Conservation (phyloP, 345 rosid species). For the Passiflora organensis region DNA sequence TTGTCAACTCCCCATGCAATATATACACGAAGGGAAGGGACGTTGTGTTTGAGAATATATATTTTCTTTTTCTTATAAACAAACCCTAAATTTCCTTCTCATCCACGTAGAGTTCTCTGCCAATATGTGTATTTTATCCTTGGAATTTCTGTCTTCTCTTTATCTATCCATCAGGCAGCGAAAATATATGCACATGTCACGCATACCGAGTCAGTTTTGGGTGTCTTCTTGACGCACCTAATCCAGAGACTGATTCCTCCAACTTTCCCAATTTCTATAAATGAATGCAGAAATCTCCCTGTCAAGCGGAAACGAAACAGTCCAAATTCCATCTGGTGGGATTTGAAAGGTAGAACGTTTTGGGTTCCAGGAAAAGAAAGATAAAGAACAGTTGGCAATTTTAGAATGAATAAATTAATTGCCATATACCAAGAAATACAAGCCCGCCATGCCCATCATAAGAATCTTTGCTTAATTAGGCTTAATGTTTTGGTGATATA, state of each 20-base stretch:
- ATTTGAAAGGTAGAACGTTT: constrained; percentile 19
- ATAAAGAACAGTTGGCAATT: too few species aligned
- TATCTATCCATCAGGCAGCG: not conserved
- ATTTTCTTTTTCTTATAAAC: constrained; percentile 3
- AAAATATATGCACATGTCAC: constrained; percentile 18
- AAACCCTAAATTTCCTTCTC: constrained; percentile 10
- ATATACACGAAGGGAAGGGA: constrained; percentile 6
- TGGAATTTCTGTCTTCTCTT: constrained; percentile 14
- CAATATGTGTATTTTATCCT: constrained; percentile 9
- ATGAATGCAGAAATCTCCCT: not conserved
- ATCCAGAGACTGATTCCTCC: constrained; percentile 22
- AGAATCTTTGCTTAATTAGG: too few species aligned
- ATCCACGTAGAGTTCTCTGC: constrained; percentile 22
- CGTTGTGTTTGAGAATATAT: not conserved
- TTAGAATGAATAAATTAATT: too few species aligned
- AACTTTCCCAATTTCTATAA: not conserved
- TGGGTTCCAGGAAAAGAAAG: too few species aligned
- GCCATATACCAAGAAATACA: too few species aligned
- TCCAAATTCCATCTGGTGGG: constrained; percentile 15
- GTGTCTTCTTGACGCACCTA: constrained; percentile 30
- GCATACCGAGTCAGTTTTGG: constrained; percentile 19
- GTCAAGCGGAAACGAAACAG: constrained; percentile 12
- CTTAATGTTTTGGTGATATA: too few species aligned
- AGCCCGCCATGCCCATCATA: too few species aligned
- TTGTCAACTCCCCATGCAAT: constrained; percentile 41